Evolutionary conservation across 2,329 filamentous ascomycete species (phyloP), one percentile per base, ranked within the genome.

Genomic region (Ceratocystis albifundus): DNA sequence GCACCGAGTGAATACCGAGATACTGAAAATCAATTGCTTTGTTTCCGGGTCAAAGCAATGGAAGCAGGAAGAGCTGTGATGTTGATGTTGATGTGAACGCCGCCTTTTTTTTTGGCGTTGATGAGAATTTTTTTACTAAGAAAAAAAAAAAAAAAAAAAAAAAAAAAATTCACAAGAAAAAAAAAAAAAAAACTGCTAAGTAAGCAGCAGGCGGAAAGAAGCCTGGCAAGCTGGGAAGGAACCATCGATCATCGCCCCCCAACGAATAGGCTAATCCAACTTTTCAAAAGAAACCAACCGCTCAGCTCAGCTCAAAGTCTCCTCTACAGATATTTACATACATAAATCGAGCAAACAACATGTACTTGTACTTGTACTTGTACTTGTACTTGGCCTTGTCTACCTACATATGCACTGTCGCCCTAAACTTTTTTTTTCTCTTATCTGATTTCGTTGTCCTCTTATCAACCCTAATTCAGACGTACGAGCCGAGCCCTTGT

Each of bases 141-240:
- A 48, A 64, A 48, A 64, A 50, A 45, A 64, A n/a, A 53, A 53
- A 1, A 8, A 46, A 17, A 46, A 46, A 46, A 46, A 46, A 45
- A 46, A 15, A 15, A 46, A 15, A 46, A 46, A 25, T 63, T 63
- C 15, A 20, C 3, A n/a, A 50, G 41, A 64, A 64, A 64, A 41
- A 64, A 64, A 17, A 50, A 53, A 64, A 64, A 64, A 41, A 64
- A 64, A 17, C 46, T 50, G 32, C 15, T 61, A 44, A 12, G 59
- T 44, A 61, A 36, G 28, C 25, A 61, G 20, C 30, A 17, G 20
- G n/a, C n/a, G n/a, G 20, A 15, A 6, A 32, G 30, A 10, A 61
- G 36, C 36, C 36, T 41, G 3, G 8, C n/a, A n/a, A n/a, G n/a
- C n/a, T n/a, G 8, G 36, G 36, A 41, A 41, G 36, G 36, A 41